Percentiles rank a stretch among this genome's conserved stretches.
Evolutionary conservation across 2,329 filamentous ascomycete genomes (phyloP).

Genomic region (Nemania sp.): DNA sequence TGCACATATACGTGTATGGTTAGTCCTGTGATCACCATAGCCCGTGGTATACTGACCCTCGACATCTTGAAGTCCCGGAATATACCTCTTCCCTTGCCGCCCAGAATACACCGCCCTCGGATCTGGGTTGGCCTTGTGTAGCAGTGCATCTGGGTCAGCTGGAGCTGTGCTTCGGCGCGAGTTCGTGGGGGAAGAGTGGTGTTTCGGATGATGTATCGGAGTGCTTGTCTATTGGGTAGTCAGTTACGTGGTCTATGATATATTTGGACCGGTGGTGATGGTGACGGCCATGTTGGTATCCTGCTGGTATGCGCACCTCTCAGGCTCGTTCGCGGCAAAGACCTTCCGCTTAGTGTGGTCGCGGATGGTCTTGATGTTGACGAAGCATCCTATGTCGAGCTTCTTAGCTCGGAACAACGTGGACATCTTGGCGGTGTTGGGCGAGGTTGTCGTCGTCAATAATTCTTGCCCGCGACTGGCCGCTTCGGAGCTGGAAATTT

Average conservation of each 20-base stretch:
- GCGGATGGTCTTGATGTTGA: conserved; percentile 88
- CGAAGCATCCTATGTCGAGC: conserved; percentile 87
- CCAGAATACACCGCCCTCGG: conserved; percentile 90
- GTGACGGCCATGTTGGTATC: not conserved
- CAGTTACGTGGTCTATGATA: conserved; percentile 8
- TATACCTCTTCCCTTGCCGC: conserved; percentile 91
- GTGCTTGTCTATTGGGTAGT: conserved; percentile 79
- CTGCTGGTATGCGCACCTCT: conserved; percentile 78
- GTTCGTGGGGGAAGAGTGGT: conserved; percentile 83
- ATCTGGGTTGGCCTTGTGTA: conserved; percentile 96
- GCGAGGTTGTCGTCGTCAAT: conserved; percentile 27
- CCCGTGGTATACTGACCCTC: conserved; percentile 28
- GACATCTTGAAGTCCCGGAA: conserved; percentile 87
- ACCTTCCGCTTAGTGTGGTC: conserved; percentile 98
- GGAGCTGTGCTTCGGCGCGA: conserved; percentile 91
- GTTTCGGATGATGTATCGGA: conserved; percentile 94
- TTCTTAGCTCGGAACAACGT: conserved; percentile 93
- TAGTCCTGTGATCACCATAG: conserved; percentile 38
- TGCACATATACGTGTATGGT: conserved; percentile 57
- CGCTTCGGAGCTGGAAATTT: conserved; percentile 38
- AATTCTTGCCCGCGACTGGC: conserved; percentile 10
- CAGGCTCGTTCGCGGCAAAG: conserved; percentile 85
- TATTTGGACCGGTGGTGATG: conserved; percentile 9
- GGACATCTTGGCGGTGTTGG: conserved; percentile 68
- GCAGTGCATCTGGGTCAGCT: conserved; percentile 93